phyloP scores from a whole-genome alignment of 225 moss, liverwort and hornwort species.

The Polytrichum commune region DNA sequence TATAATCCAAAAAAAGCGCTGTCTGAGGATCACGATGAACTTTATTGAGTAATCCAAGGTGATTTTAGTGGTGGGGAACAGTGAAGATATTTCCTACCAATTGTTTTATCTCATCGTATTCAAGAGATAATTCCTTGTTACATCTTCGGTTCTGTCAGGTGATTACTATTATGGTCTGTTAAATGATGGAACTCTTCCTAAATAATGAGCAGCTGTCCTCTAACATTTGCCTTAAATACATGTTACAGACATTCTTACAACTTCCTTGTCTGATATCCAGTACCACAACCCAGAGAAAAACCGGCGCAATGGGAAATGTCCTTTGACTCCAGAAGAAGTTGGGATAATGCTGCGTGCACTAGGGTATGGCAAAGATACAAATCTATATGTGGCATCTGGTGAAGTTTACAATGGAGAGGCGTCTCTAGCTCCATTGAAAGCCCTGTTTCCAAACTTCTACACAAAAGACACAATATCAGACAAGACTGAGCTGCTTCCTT shows the following conservation, averaged over 20 bases:
- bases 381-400: constrained; percentile 93
- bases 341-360: constrained; percentile 94
- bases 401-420: constrained; percentile 90
- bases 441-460: constrained; percentile 79
- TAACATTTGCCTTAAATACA: no score
- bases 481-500: constrained; percentile 52
- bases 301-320: constrained; percentile 93
- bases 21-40: no score
- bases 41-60: no score
- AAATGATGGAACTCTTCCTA: no score
- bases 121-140: no score
- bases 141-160: no score
- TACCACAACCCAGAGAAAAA: constrained; percentile 74
- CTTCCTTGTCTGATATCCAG: constrained; percentile 36
- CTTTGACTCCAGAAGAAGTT: constrained; percentile 78
- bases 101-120: no score
- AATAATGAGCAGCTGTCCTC: no score
- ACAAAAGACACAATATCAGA: constrained; percentile 68
- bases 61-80: no score
- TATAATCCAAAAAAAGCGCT: no score
- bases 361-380: constrained; percentile 74
- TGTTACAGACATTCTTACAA: neutral
- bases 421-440: constrained; percentile 80
- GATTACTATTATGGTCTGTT: no score
- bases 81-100: no score